phyloP scores from a whole-genome alignment of 1,139 yeast species.

The Pichia sorboxylosa region DNA sequence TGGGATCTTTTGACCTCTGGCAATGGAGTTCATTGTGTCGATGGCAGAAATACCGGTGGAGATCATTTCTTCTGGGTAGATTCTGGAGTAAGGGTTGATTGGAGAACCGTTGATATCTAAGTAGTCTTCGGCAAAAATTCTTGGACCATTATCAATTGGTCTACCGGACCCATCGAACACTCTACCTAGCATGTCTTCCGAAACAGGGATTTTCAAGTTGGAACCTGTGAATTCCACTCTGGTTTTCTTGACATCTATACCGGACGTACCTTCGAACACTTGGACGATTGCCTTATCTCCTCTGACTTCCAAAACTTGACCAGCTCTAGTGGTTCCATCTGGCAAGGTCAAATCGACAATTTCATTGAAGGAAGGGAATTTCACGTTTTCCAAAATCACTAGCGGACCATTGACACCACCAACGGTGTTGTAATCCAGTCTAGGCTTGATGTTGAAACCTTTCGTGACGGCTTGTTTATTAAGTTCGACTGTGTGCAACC shows the following conservation, averaged over 20 bases:
- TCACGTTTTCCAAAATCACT: slow-evolving; percentile 90
- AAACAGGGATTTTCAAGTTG: slow-evolving; percentile 83
- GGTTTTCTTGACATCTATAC: slow-evolving; percentile 95
- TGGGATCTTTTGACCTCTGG: slow-evolving; percentile 99
- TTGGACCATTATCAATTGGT: slow-evolving; percentile 97
- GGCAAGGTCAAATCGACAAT: slow-evolving; percentile 94
- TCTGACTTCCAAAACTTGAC: slow-evolving; percentile 95
- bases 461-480: slow-evolving; percentile 87
- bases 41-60: slow-evolving; percentile 97
- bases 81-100: slow-evolving; percentile 94
- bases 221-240: slow-evolving; percentile 95
- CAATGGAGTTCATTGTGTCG: slow-evolving; percentile 98
- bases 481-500: slow-evolving; percentile 38
- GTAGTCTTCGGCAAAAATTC: slow-evolving; percentile 95
- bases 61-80: slow-evolving; percentile 98
- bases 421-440: slow-evolving; percentile 88
- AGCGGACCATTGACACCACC: slow-evolving; percentile 98
- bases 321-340: slow-evolving; percentile 88
- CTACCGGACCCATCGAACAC: slow-evolving; percentile 98
- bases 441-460: slow-evolving; percentile 83
- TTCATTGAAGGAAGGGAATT: slow-evolving; percentile 92
- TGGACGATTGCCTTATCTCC: slow-evolving; percentile 96
- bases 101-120: slow-evolving; percentile 98
- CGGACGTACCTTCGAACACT: slow-evolving; percentile 97
- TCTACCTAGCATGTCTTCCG: slow-evolving; percentile 96